These are phyloP conservation scores for Cylindrodendrum hubeiense DNA, from an alignment of 2,329 filamentous ascomycete genomes.

Conservation along the genomic window DNA sequence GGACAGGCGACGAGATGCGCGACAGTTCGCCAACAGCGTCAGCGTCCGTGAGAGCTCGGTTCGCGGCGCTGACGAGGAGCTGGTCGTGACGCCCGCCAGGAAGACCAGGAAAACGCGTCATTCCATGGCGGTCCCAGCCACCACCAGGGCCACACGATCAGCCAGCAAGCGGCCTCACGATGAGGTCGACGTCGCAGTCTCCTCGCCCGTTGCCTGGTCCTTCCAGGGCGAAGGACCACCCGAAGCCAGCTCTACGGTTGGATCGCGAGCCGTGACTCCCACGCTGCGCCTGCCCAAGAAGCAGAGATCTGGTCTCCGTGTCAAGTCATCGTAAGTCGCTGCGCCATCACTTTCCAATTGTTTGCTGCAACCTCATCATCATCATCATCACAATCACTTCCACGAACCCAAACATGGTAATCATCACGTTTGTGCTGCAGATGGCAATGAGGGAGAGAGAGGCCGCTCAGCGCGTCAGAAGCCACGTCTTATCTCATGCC, in stretches of 20 bases:
- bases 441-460: neutral
- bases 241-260: slow-evolving; percentile 56
- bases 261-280: slow-evolving; percentile 73
- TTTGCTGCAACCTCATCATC: neutral
- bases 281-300: slow-evolving; percentile 70
- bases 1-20: slow-evolving; percentile 53
- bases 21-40: slow-evolving; percentile 54
- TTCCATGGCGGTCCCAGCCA: slow-evolving; percentile 49
- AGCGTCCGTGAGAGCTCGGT: slow-evolving; percentile 54
- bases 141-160: slow-evolving; percentile 61
- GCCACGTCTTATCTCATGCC: slow-evolving; percentile 27
- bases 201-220: slow-evolving; percentile 65
- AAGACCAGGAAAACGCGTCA: slow-evolving; percentile 53
- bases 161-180: slow-evolving; percentile 67
- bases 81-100: slow-evolving; percentile 48
- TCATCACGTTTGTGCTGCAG: neutral
- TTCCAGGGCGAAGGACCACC: slow-evolving; percentile 56
- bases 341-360: slow-evolving; percentile 3
- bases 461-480: slow-evolving; percentile 27
- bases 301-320: slow-evolving; percentile 70
- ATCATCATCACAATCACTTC: neutral
- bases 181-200: slow-evolving; percentile 65
- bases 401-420: neutral
- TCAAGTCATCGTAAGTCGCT: slow-evolving; percentile 76
- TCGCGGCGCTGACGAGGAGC: slow-evolving; percentile 46